A percentile compares a stretch with the other conserved stretches of the same genome.
These are phyloP conservation scores for Pseudozyma tsukubaensis DNA, from an alignment of 1,284 basidiomycete species.

Conservation along the genomic window DNA sequence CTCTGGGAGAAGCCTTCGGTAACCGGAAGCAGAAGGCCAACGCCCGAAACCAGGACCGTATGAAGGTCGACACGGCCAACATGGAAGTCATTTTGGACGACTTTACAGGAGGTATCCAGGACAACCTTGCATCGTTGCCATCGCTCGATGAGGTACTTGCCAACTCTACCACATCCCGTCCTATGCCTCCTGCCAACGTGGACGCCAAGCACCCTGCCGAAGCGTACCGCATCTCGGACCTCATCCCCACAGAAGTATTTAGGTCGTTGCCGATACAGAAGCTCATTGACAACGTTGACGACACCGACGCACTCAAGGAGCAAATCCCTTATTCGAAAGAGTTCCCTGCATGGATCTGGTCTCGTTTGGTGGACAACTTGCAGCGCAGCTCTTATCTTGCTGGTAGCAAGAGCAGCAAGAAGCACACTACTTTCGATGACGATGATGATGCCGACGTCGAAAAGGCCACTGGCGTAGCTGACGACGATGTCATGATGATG, in stretches of 20 bases:
- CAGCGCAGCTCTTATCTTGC: constrained; percentile 44
- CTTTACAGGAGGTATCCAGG: constrained; percentile 59
- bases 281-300: constrained; percentile 41
- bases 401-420: constrained; percentile 18
- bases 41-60: constrained; percentile 63
- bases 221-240: constrained; percentile 57
- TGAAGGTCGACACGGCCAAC: constrained; percentile 67
- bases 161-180: constrained; percentile 50
- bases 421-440: constrained; percentile 39
- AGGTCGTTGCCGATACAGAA: constrained; percentile 47
- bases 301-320: constrained; percentile 32
- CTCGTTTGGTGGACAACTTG: constrained; percentile 40
- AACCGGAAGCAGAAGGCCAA: constrained; percentile 66
- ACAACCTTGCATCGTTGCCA: constrained; percentile 47
- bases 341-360: constrained; percentile 47
- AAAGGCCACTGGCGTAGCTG: not conserved
- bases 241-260: constrained; percentile 56
- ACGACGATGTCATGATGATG: constrained; percentile 37
- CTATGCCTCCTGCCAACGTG: constrained; percentile 60
- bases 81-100: constrained; percentile 63
- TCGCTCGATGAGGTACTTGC: constrained; percentile 53
- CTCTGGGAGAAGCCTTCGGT: constrained; percentile 66
- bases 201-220: constrained; percentile 60
- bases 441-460: constrained; percentile 23
- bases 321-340: constrained; percentile 38